A percentile compares a stretch with the other conserved stretches of the same genome.
Evolutionary conservation across 495 filamentous ascomycete genomes (phyloP).

Genomic region (Pyronema omphalodes): DNA sequence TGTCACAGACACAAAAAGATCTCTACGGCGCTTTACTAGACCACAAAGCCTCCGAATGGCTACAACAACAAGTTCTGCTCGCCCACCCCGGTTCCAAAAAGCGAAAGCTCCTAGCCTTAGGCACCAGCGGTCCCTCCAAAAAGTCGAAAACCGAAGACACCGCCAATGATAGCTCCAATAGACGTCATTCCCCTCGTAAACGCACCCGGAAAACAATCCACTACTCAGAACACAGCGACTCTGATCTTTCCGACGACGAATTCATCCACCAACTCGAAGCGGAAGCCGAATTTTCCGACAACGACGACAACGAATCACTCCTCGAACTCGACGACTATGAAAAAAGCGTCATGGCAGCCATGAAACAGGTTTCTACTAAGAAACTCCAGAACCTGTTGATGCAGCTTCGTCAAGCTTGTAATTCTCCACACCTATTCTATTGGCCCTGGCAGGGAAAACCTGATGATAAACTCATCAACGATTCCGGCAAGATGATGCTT

Average conservation of each 20-base stretch:
- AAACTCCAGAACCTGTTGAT: slow-evolving; percentile 89
- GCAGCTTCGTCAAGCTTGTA: slow-evolving; percentile 83
- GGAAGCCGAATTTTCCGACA: slow-evolving; percentile 27
- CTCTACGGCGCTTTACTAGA: slow-evolving; percentile 77
- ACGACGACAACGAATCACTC: slow-evolving; percentile 29
- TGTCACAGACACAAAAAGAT: slow-evolving; percentile 74
- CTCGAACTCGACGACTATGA: slow-evolving; percentile 37
- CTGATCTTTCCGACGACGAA: background rate
- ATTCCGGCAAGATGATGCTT: slow-evolving; percentile 87
- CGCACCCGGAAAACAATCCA: no score
- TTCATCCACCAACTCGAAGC: background rate
- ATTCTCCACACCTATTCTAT: slow-evolving; percentile 91
- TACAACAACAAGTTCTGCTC: slow-evolving; percentile 30
- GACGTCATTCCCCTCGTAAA: background rate
- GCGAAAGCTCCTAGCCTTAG: slow-evolving; percentile 16
- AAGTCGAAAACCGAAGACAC: slow-evolving; percentile 10
- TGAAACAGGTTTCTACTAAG: slow-evolving; percentile 69
- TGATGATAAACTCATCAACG: slow-evolving; percentile 64
- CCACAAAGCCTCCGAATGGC: slow-evolving; percentile 57
- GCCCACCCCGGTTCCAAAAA: slow-evolving; percentile 25
- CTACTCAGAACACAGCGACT: no score
- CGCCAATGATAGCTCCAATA: slow-evolving; percentile 8
- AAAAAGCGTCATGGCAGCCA: slow-evolving; percentile 57
- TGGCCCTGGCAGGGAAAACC: slow-evolving; percentile 51
- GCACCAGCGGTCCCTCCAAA: slow-evolving; percentile 4